Evolutionary conservation across 345 rosid genomes (phyloP).

Genomic region (Leavenworthia alabamica): DNA sequence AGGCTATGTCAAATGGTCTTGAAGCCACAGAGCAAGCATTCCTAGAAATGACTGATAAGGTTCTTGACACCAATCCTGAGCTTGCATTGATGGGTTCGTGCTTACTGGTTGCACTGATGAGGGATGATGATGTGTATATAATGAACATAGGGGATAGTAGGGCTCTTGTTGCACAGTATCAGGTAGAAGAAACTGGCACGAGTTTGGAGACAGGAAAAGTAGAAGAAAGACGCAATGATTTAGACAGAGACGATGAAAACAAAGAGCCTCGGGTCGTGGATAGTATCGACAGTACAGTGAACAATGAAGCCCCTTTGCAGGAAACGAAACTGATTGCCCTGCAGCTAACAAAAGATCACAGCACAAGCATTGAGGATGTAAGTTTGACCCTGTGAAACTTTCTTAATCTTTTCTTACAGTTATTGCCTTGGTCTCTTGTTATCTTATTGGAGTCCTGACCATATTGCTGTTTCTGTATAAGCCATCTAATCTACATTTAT

Average conservation of each 20-base stretch:
- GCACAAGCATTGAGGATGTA: slow-evolving; percentile 95
- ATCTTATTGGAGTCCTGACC: not conserved
- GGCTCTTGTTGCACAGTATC: slow-evolving; percentile 83
- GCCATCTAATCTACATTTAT: not conserved
- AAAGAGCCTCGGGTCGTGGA: slow-evolving; percentile 36
- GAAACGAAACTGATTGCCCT: slow-evolving; percentile 54
- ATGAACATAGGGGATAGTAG: slow-evolving; percentile 99
- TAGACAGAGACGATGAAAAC: slow-evolving; percentile 39
- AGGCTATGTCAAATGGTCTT: slow-evolving; percentile 79
- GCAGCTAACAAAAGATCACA: slow-evolving; percentile 93
- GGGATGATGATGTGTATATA: slow-evolving; percentile 92
- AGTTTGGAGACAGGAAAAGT: slow-evolving; percentile 30
- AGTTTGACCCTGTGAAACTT: slow-evolving; percentile 23
- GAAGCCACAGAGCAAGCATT: slow-evolving; percentile 76
- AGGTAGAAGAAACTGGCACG: slow-evolving; percentile 31
- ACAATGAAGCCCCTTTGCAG: slow-evolving; percentile 34
- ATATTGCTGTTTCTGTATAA: not conserved
- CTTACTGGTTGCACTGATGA: slow-evolving; percentile 83
- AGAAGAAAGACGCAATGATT: slow-evolving; percentile 27
- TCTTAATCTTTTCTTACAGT: not conserved
- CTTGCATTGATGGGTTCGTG: slow-evolving; percentile 98
- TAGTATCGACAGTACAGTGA: slow-evolving; percentile 24
- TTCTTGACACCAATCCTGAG: slow-evolving; percentile 80
- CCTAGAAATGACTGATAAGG: slow-evolving; percentile 90
- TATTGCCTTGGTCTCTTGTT: not conserved